phyloP scores from a whole-genome alignment of 192 early-diverging fungal genomes.

The Podila verticillata region DNA sequence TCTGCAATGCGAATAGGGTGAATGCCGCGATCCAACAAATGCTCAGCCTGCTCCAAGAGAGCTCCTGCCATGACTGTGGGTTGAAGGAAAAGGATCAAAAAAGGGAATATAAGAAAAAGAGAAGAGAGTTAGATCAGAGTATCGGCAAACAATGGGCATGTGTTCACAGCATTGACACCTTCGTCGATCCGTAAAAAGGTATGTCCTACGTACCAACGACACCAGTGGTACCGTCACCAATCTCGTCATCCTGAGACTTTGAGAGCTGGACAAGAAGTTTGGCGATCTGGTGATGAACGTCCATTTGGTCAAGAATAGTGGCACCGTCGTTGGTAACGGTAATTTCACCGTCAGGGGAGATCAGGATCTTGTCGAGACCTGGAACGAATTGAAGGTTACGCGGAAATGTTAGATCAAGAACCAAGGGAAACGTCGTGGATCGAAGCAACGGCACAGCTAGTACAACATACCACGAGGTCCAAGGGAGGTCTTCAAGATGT shows the following conservation, averaged over 20 bases:
- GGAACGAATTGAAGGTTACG: not conserved
- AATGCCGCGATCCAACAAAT: conserved; percentile 93
- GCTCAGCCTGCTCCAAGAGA: conserved; percentile 96
- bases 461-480: conserved; percentile 86
- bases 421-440: too few relatives aligned
- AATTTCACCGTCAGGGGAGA: conserved; percentile 99
- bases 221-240: conserved; percentile 99
- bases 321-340: conserved; percentile 99
- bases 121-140: not conserved
- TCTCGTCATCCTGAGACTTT: conserved; percentile 99
- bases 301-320: conserved; percentile 97
- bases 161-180: too few relatives aligned
- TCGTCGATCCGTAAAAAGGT: not conserved
- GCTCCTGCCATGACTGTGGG: conserved; percentile 93
- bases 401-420: too few relatives aligned
- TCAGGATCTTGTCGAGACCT: conserved; percentile 99
- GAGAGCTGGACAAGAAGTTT: conserved; percentile 97
- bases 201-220: conserved; percentile 81
- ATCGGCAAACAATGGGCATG: not conserved
- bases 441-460: too few relatives aligned
- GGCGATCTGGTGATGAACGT: conserved; percentile 99
- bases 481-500: conserved; percentile 97
- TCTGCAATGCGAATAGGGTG: conserved; percentile 99
- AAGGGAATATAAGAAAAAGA: not conserved
- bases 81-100: too few relatives aligned